Conservation (phyloP, 345 rosid genomes). For the Citrus hindsii region DNA sequence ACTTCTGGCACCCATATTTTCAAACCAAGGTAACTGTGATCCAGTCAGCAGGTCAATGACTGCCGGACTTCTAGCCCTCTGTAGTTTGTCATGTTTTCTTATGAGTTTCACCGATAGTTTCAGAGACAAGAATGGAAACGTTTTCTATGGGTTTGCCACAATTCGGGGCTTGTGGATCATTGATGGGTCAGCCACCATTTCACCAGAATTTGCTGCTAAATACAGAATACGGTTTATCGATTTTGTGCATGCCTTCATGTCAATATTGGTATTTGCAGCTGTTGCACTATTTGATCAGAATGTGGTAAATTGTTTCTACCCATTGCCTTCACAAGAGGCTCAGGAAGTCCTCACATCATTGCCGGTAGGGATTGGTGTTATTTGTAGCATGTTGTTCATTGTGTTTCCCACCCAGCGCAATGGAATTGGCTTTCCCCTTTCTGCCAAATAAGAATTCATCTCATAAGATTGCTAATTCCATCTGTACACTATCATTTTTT, state of each 20-base stretch:
- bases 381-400: conserved; percentile 78
- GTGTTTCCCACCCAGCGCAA: conserved; percentile 83
- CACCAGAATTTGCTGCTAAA: conserved; percentile 47
- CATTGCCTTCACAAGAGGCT: conserved; percentile 62
- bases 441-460: conserved; percentile 28
- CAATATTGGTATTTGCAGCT: conserved; percentile 71
- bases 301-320: conserved; percentile 68
- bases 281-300: conserved; percentile 72
- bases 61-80: conserved; percentile 40
- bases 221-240: conserved; percentile 65
- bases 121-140: conserved; percentile 62
- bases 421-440: conserved; percentile 83
- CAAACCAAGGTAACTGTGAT: conserved; percentile 79
- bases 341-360: conserved; percentile 68
- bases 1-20: conserved; percentile 67
- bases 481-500: neutral
- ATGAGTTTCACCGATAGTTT: conserved; percentile 81
- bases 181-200: conserved; percentile 63
- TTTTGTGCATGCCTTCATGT: conserved; percentile 75
- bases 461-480: neutral
- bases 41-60: conserved; percentile 58
- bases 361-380: conserved; percentile 77
- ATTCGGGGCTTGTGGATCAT: conserved; percentile 68
- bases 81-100: conserved; percentile 69
- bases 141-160: conserved; percentile 78